phyloP scores from a whole-genome alignment of 2,329 filamentous ascomycete genomes.

The Pseudocercospora cruenta region DNA sequence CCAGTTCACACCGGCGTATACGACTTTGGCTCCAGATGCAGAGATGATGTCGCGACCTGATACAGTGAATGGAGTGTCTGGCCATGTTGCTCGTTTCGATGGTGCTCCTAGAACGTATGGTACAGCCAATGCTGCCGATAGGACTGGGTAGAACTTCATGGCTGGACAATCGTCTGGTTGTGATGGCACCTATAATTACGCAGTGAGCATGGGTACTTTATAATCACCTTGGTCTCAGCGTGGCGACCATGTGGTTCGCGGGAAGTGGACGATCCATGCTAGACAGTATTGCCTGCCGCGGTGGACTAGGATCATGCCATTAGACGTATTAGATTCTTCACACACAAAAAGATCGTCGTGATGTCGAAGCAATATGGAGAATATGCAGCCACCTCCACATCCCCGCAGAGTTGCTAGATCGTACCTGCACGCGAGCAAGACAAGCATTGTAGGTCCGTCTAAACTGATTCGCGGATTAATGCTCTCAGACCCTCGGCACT shows the following conservation, averaged over 20 bases:
- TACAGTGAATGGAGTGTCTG: conserved; percentile 29
- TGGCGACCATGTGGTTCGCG: background rate
- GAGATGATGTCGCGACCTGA: conserved; percentile 37
- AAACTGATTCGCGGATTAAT: background rate
- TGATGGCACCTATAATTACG: too few species aligned
- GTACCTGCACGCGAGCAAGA: background rate
- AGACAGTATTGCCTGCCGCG: too few species aligned
- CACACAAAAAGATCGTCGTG: too few species aligned
- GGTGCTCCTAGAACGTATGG: background rate
- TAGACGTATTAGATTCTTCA: too few species aligned
- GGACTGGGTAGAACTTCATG: background rate
- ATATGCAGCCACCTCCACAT: background rate
- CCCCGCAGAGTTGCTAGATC: background rate
- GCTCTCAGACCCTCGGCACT: too few species aligned
- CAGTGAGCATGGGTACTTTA: background rate
- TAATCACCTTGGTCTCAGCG: background rate
- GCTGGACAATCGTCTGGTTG: background rate
- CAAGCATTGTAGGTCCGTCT: background rate
- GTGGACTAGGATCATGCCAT: too few species aligned
- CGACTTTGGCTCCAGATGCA: conserved; percentile 40
- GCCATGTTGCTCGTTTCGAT: conserved; percentile 16
- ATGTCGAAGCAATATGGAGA: too few species aligned
- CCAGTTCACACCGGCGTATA: conserved; percentile 63
- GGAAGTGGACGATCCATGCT: background rate
- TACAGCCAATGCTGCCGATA: background rate